These are phyloP conservation scores for Cucurbita ficifolia DNA, from an alignment of 306 rosid genomes.

Conservation along the genomic window DNA sequence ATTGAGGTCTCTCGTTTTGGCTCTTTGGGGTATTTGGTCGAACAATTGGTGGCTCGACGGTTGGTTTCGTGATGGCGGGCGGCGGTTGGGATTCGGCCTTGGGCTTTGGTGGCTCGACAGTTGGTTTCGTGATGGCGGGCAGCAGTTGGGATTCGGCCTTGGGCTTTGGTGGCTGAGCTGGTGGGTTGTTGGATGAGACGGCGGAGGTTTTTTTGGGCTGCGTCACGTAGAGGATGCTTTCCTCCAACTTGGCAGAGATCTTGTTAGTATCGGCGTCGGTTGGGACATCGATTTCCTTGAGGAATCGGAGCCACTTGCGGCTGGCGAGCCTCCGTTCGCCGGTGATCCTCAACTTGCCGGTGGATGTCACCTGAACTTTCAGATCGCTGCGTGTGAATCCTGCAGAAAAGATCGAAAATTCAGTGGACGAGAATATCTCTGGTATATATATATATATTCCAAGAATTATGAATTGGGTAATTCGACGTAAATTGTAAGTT, in stretches of 20 bases:
- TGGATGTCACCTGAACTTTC: conserved; percentile 1
- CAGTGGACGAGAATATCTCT: too few relatives aligned
- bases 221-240: not conserved
- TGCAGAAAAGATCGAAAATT: too few relatives aligned
- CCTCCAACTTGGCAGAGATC: not conserved
- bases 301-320: not conserved
- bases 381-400: not conserved
- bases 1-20: not conserved
- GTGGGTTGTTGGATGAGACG: not conserved
- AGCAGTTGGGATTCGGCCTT: not conserved
- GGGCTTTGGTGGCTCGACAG: not conserved
- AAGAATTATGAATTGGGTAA: too few relatives aligned
- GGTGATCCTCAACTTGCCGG: not conserved
- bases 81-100: too few relatives aligned
- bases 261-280: not conserved
- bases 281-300: not conserved
- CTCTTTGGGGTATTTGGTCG: not conserved
- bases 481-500: too few relatives aligned
- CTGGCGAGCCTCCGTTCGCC: not conserved
- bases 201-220: not conserved
- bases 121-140: not conserved
- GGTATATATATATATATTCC: too few relatives aligned
- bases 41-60: not conserved
- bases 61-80: not conserved
- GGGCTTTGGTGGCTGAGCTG: not conserved